Conservation (phyloP, 139 green algal genomes). For the Pseudopediastrum boryanum region DNA sequence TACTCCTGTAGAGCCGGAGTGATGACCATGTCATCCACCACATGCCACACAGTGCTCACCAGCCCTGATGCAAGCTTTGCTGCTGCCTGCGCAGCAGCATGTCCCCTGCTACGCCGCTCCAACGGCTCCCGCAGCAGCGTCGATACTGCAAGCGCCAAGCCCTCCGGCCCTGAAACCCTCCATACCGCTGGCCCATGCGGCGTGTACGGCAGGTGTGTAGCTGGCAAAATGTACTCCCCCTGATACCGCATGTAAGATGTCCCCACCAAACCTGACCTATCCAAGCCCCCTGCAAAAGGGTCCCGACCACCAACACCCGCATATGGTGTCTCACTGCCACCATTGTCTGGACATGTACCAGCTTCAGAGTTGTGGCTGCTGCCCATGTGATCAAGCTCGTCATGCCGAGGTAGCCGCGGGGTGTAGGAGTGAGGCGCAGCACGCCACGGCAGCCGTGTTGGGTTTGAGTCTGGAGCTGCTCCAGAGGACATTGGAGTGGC, state of each 20-base stretch:
- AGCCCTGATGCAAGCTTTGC: slow-evolving; percentile 65
- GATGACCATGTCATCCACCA: slow-evolving; percentile 60
- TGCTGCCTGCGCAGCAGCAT: slow-evolving; percentile 60
- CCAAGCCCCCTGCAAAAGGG: too few relatives aligned
- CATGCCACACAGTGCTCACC: slow-evolving; percentile 64
- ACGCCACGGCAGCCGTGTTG: too few relatives aligned
- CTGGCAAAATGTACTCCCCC: slow-evolving; percentile 56
- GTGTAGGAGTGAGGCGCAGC: too few relatives aligned
- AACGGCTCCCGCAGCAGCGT: slow-evolving; percentile 56
- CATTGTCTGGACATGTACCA: too few relatives aligned
- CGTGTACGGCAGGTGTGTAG: slow-evolving; percentile 49
- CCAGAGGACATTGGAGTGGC: too few relatives aligned
- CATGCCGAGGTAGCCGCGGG: background rate
- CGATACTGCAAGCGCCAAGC: slow-evolving; percentile 47
- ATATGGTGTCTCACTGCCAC: too few relatives aligned
- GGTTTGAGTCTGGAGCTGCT: too few relatives aligned
- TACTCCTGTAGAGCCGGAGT: slow-evolving; percentile 53
- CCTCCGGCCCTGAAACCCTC: slow-evolving; percentile 40
- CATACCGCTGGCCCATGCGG: slow-evolving; percentile 61
- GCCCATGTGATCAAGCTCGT: background rate
- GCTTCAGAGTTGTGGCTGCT: background rate
- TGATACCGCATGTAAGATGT: slow-evolving; percentile 43
- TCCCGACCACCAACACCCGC: too few relatives aligned
- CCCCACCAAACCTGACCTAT: too few relatives aligned
- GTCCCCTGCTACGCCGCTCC: slow-evolving; percentile 53